Evolutionary conservation across 495 filamentous ascomycete genomes (phyloP).

Genomic region (Neurospora africana): DNA sequence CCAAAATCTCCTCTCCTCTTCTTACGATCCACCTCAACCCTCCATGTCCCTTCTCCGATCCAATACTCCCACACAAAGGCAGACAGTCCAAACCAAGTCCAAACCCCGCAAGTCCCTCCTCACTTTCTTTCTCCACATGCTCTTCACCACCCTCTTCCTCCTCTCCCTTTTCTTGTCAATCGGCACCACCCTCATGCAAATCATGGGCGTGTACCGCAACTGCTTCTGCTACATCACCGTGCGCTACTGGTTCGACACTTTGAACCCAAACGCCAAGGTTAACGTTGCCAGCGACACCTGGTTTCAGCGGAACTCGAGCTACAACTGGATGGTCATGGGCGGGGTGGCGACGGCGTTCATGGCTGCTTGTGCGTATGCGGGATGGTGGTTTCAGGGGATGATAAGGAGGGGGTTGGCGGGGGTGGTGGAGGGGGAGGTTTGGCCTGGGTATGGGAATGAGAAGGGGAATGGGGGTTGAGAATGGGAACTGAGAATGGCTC

Average conservation of each 20-base stretch:
- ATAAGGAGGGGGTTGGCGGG: neutral
- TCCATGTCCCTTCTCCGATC: neutral
- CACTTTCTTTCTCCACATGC: neutral
- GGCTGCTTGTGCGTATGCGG: neutral
- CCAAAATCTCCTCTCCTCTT: neutral
- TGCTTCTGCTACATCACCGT: conserved; percentile 18
- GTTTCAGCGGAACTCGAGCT: neutral
- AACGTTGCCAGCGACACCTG: neutral
- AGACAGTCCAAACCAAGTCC: neutral
- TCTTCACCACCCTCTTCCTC: neutral
- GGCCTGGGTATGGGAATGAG: neutral
- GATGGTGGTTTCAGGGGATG: conserved; percentile 4
- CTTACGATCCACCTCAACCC: neutral
- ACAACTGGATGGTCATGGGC: neutral
- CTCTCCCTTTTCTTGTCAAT: conserved; percentile 2
- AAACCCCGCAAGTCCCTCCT: neutral
- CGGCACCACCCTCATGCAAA: conserved; percentile 28
- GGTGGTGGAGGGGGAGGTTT: neutral
- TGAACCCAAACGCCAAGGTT: neutral
- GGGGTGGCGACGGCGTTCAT: neutral
- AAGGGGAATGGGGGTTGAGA: neutral
- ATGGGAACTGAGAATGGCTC: neutral
- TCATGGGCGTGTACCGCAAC: conserved; percentile 30
- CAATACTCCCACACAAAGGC: neutral
- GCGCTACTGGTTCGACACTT: neutral